phyloP scores from a whole-genome alignment of 2,329 filamentous ascomycete species.

The Intubia oerlemansii region DNA sequence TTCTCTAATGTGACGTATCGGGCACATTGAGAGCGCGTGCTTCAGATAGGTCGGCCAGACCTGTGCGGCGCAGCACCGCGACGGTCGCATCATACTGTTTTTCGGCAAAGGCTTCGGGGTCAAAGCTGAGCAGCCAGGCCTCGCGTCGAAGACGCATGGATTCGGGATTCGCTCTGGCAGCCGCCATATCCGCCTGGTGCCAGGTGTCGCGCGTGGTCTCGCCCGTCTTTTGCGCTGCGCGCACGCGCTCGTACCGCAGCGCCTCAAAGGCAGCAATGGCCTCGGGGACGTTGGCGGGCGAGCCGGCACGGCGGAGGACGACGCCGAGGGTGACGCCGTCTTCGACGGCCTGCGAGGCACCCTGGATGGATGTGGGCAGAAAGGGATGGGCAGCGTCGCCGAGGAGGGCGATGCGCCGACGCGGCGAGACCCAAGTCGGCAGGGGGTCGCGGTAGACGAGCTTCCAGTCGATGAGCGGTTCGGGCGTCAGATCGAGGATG shows the following conservation, averaged over 20 bases:
- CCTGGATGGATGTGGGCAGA: conserved; percentile 24
- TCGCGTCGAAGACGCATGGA: conserved; percentile 11
- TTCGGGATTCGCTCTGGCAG: conserved; percentile 11
- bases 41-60: conserved; percentile 3
- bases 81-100: conserved; percentile 8
- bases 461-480: conserved; percentile 17
- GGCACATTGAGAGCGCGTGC: conserved; percentile 6
- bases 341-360: conserved; percentile 26
- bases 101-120: conserved; percentile 13
- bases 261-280: conserved; percentile 13
- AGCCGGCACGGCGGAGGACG: conserved; percentile 5
- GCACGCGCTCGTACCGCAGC: conserved; percentile 12
- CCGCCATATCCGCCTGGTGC: conserved; percentile 13
- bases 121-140: conserved; percentile 13
- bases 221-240: conserved; percentile 13
- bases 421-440: conserved; percentile 19
- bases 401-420: conserved; percentile 20
- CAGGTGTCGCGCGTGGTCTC: conserved; percentile 13
- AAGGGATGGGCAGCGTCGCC: conserved; percentile 29
- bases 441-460: conserved; percentile 22
- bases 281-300: conserved; percentile 7
- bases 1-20: conserved; percentile 1
- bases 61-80: conserved; percentile 5
- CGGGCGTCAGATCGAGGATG: conserved; percentile 20
- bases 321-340: conserved; percentile 24